Evolutionary conservation across 1,284 basidiomycete species (phyloP).

Genomic region (Volvariella surrecta): DNA sequence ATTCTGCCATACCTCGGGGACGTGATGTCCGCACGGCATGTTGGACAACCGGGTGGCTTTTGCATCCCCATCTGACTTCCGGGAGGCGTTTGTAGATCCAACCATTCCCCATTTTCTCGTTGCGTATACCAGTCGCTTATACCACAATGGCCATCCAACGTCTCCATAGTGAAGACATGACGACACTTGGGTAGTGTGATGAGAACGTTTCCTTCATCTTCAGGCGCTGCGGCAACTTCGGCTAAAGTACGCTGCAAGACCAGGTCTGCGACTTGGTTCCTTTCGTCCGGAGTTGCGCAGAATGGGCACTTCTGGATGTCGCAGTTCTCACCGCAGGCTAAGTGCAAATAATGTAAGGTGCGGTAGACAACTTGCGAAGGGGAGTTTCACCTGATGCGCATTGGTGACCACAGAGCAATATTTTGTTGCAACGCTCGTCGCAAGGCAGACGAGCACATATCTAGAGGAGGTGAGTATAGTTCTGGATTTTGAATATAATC

Average conservation of each 20-base stretch:
- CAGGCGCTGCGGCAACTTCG: conserved; percentile 37
- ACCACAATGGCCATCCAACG: conserved; percentile 51
- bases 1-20: conserved; percentile 51
- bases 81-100: conserved; percentile 35
- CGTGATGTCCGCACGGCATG: conserved; percentile 41
- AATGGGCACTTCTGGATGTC: conserved; percentile 41
- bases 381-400: conserved; percentile 56
- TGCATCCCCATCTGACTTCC: conserved; percentile 34
- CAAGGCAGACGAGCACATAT: conserved; percentile 64
- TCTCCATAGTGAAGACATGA: conserved; percentile 67
- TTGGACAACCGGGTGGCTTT: conserved; percentile 16
- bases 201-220: conserved; percentile 39
- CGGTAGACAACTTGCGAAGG: background rate
- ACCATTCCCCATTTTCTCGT: conserved; percentile 27
- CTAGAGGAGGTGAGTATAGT: conserved; percentile 22
- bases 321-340: conserved; percentile 68
- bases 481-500: background rate
- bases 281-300: conserved; percentile 36
- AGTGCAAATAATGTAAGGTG: conserved; percentile 6
- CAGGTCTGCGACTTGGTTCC: conserved; percentile 45
- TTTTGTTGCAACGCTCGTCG: conserved; percentile 41
- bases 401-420: conserved; percentile 48
- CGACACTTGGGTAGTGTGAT: conserved; percentile 55
- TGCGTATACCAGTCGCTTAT: conserved; percentile 44
- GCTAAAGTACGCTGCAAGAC: conserved; percentile 42